A percentile compares a stretch with the other conserved stretches of the same genome.
Evolutionary conservation across 2,329 filamentous ascomycete species (phyloP).

Genomic region (Malbranchea cinnamomea): DNA sequence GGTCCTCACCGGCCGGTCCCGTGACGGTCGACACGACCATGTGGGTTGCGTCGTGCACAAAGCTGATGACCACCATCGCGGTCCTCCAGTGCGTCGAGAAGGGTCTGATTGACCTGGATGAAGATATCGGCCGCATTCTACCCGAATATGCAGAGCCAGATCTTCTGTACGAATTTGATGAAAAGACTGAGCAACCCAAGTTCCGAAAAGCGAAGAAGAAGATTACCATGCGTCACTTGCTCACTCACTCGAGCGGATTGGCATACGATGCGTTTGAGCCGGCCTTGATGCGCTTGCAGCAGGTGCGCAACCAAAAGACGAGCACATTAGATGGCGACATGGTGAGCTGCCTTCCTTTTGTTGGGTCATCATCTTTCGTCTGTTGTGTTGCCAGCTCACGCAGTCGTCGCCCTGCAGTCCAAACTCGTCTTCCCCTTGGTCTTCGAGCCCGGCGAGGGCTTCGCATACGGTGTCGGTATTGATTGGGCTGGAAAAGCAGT

Average conservation of each 20-base stretch:
- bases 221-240: constrained; percentile 5
- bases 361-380: too few relatives aligned
- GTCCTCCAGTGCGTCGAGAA: constrained; percentile 7
- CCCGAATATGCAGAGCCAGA: constrained; percentile 6
- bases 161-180: constrained; percentile 4
- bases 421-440: constrained; percentile 22
- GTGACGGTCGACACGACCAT: constrained; percentile 12
- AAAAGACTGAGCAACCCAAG: constrained; percentile 1
- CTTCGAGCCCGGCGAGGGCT: constrained; percentile 36
- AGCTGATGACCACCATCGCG: constrained; percentile 7
- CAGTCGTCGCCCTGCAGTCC: constrained; percentile 3
- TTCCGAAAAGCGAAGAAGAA: constrained; percentile 3
- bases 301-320: too few relatives aligned
- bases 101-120: constrained; percentile 7
- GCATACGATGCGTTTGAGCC: constrained; percentile 4
- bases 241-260: constrained; percentile 7
- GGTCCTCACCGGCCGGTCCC: background rate
- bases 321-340: too few relatives aligned
- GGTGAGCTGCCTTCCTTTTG: too few relatives aligned
- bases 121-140: constrained; percentile 6
- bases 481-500: constrained; percentile 36
- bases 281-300: too few relatives aligned
- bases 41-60: constrained; percentile 12
- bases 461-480: constrained; percentile 33
- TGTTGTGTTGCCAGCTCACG: too few relatives aligned